These are phyloP conservation scores for Graphilbum sp. DNA, from an alignment of 2,329 filamentous ascomycete species.

Conservation along the genomic window DNA sequence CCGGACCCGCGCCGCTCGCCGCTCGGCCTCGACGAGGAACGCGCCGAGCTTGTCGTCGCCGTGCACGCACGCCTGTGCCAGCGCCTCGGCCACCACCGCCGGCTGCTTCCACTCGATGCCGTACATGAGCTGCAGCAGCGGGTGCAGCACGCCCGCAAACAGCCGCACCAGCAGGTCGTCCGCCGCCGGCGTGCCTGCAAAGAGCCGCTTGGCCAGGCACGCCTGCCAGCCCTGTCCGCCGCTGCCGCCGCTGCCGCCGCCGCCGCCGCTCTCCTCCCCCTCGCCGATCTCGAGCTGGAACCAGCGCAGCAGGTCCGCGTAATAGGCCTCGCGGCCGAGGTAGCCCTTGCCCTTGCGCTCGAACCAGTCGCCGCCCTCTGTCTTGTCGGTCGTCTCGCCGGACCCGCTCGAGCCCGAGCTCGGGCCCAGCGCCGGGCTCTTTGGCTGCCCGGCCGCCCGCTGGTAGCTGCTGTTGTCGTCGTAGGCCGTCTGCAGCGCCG, in stretches of 20 bases:
- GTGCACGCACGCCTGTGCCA: slow-evolving; percentile 64
- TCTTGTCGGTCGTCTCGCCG: slow-evolving; percentile 13
- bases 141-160: slow-evolving; percentile 57
- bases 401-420: too few relatives aligned
- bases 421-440: slow-evolving; percentile 30
- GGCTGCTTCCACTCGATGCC: slow-evolving; percentile 72
- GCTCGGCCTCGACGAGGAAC: neutral
- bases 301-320: slow-evolving; percentile 59
- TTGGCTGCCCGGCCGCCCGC: slow-evolving; percentile 27
- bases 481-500: slow-evolving; percentile 47
- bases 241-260: slow-evolving; percentile 3
- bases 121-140: slow-evolving; percentile 72
- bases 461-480: slow-evolving; percentile 52
- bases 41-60: slow-evolving; percentile 11
- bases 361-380: slow-evolving; percentile 30
- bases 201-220: slow-evolving; percentile 50
- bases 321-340: slow-evolving; percentile 46
- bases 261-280: too few relatives aligned
- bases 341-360: slow-evolving; percentile 31
- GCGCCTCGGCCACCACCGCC: slow-evolving; percentile 61
- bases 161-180: slow-evolving; percentile 55
- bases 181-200: slow-evolving; percentile 45
- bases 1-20: neutral
- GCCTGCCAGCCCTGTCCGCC: slow-evolving; percentile 22
- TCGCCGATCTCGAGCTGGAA: slow-evolving; percentile 57